Evolutionary conservation across 2,329 filamentous ascomycete species (phyloP).

Genomic region (Scedosporium aurantiacum): DNA sequence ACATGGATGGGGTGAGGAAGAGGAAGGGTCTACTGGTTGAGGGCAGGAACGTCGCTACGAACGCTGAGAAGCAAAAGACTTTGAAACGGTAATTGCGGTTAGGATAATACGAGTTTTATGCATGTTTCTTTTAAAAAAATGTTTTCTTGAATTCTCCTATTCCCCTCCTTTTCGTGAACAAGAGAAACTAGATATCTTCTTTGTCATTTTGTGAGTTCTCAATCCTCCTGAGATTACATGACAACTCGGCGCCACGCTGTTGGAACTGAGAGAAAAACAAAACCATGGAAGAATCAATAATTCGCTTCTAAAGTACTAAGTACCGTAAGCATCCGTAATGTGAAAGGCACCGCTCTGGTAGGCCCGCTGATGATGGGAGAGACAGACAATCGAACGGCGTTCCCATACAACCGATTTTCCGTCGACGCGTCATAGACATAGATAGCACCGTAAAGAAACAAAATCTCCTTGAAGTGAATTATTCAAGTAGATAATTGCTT

Average conservation of each 20-base stretch:
- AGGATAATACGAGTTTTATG: background rate
- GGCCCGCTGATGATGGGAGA: too few relatives aligned
- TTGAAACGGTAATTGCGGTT: slow-evolving; percentile 41
- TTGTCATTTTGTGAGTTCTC: background rate
- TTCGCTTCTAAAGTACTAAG: background rate
- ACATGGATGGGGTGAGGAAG: slow-evolving; percentile 80
- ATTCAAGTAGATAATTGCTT: background rate
- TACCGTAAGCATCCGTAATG: too few relatives aligned
- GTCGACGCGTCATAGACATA: too few relatives aligned
- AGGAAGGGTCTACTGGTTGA: slow-evolving; percentile 83
- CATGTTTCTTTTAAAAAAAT: background rate
- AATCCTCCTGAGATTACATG: background rate
- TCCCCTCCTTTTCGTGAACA: background rate
- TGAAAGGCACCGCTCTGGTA: too few relatives aligned
- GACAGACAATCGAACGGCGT: too few relatives aligned
- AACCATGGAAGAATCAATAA: background rate
- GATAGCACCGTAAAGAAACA: background rate
- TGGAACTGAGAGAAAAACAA: background rate
- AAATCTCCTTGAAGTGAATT: background rate
- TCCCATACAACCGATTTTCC: too few relatives aligned
- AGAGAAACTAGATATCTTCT: background rate
- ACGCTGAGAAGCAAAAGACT: slow-evolving; percentile 85
- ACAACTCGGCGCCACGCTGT: background rate
- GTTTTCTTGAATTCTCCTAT: background rate
- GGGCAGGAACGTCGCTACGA: slow-evolving; percentile 63